These are phyloP conservation scores for Fusarium tuaranense DNA, from an alignment of 2,329 filamentous ascomycete genomes.

Conservation along the genomic window DNA sequence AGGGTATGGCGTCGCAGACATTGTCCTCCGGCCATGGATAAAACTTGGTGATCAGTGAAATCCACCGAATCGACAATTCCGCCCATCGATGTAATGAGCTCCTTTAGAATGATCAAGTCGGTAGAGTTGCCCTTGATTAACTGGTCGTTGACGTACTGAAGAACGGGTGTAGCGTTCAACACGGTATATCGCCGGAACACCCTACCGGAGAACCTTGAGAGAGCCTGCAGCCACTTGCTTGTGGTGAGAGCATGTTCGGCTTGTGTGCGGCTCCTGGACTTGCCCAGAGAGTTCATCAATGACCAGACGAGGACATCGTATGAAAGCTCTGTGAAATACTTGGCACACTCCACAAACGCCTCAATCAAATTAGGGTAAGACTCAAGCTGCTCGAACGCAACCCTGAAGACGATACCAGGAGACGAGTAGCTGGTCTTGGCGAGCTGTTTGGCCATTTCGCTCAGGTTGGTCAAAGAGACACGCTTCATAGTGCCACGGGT, in stretches of 20 bases:
- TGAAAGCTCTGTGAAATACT: conserved; percentile 91
- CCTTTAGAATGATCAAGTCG: conserved; percentile 90
- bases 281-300: conserved; percentile 79
- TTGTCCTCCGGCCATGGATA: conserved; percentile 89
- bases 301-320: conserved; percentile 97
- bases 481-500: conserved; percentile 90
- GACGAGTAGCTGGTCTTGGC: conserved; percentile 94
- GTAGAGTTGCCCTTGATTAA: conserved; percentile 85
- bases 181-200: conserved; percentile 88
- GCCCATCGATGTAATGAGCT: conserved; percentile 92
- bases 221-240: conserved; percentile 90
- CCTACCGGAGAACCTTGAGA: conserved; percentile 91
- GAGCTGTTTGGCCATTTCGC: conserved; percentile 86
- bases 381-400: conserved; percentile 91
- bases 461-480: conserved; percentile 87
- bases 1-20: conserved; percentile 84
- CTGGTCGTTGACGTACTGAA: conserved; percentile 91
- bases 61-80: conserved; percentile 89
- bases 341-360: conserved; percentile 92
- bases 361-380: conserved; percentile 95
- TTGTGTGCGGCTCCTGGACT: conserved; percentile 72
- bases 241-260: conserved; percentile 76
- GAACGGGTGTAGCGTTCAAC: conserved; percentile 84
- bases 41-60: conserved; percentile 88
- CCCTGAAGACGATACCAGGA: conserved; percentile 90